Evolutionary conservation across 2,329 filamentous ascomycete genomes (phyloP).

Genomic region (Fusarium sp.): DNA sequence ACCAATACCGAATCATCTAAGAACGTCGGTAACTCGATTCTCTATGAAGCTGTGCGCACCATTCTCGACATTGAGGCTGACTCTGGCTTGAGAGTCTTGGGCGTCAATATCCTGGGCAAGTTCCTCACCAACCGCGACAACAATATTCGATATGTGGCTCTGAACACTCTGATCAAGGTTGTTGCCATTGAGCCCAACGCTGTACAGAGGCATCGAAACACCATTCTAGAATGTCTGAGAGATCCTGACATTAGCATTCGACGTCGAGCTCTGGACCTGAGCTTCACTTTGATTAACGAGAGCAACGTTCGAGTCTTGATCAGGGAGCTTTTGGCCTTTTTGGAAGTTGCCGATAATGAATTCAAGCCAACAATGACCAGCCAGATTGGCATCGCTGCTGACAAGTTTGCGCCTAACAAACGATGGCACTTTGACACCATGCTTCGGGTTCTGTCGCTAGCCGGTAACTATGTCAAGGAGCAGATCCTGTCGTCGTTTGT

Average conservation of each 20-base stretch:
- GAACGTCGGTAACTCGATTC: slow-evolving; percentile 97
- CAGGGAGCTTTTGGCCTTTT: slow-evolving; percentile 89
- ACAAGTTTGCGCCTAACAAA: slow-evolving; percentile 95
- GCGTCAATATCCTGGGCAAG: slow-evolving; percentile 98
- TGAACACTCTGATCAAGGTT: slow-evolving; percentile 98
- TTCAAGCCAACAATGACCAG: slow-evolving; percentile 99
- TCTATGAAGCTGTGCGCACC: slow-evolving; percentile 96
- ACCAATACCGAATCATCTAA: slow-evolving; percentile 98
- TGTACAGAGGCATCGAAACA: slow-evolving; percentile 96
- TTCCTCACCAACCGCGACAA: slow-evolving; percentile 99
- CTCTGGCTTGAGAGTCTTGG: slow-evolving; percentile 89
- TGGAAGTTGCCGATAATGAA: slow-evolving; percentile 97
- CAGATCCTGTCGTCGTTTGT: slow-evolving; percentile 97
- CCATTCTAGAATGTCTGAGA: slow-evolving; percentile 92
- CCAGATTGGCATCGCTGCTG: slow-evolving; percentile 96
- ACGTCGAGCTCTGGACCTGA: slow-evolving; percentile 92
- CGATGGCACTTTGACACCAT: slow-evolving; percentile 99
- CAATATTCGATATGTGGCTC: slow-evolving; percentile 97
- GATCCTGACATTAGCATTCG: slow-evolving; percentile 99
- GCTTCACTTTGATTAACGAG: slow-evolving; percentile 98
- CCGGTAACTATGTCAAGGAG: slow-evolving; percentile 97
- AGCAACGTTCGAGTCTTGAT: slow-evolving; percentile 94
- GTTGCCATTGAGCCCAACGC: slow-evolving; percentile 98
- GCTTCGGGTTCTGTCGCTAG: slow-evolving; percentile 89
- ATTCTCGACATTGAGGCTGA: slow-evolving; percentile 99